Conservation (phyloP, 768 basidiomycete genomes). For the Lactarius sanguifluus region DNA sequence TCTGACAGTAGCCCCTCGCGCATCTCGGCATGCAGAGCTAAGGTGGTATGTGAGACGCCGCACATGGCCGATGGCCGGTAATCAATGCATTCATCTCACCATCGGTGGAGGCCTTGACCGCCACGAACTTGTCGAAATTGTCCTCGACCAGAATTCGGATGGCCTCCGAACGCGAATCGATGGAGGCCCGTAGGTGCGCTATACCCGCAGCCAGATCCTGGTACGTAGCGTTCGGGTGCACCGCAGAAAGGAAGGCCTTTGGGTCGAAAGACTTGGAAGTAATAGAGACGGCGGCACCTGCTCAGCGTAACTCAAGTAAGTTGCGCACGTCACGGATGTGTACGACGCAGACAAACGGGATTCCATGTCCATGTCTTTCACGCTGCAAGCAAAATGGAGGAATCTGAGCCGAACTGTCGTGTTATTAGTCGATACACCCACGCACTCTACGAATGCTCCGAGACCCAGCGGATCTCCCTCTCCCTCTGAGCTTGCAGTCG, state of each 20-base stretch:
- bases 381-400: slow-evolving; percentile 39
- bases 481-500: slow-evolving; percentile 46
- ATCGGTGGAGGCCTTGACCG: slow-evolving; percentile 96
- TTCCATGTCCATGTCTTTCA: slow-evolving; percentile 72
- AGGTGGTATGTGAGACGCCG: neutral
- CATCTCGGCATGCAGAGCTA: slow-evolving; percentile 92
- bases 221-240: slow-evolving; percentile 94
- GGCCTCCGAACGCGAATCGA: slow-evolving; percentile 93
- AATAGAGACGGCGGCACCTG: slow-evolving; percentile 80
- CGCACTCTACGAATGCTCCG: slow-evolving; percentile 61
- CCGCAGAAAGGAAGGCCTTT: slow-evolving; percentile 84
- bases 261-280: slow-evolving; percentile 96
- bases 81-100: slow-evolving; percentile 46
- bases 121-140: slow-evolving; percentile 97
- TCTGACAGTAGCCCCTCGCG: slow-evolving; percentile 79
- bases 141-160: slow-evolving; percentile 93
- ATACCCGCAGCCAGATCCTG: slow-evolving; percentile 86
- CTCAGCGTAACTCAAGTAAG: slow-evolving; percentile 8
- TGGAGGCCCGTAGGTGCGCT: slow-evolving; percentile 65
- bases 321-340: slow-evolving; percentile 14
- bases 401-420: slow-evolving; percentile 5
- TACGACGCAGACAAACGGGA: slow-evolving; percentile 53
- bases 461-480: slow-evolving; percentile 82
- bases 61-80: neutral
- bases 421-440: slow-evolving; percentile 19